phyloP scores from a whole-genome alignment of 1,284 basidiomycete genomes.

The Cryptococcus sp. region DNA sequence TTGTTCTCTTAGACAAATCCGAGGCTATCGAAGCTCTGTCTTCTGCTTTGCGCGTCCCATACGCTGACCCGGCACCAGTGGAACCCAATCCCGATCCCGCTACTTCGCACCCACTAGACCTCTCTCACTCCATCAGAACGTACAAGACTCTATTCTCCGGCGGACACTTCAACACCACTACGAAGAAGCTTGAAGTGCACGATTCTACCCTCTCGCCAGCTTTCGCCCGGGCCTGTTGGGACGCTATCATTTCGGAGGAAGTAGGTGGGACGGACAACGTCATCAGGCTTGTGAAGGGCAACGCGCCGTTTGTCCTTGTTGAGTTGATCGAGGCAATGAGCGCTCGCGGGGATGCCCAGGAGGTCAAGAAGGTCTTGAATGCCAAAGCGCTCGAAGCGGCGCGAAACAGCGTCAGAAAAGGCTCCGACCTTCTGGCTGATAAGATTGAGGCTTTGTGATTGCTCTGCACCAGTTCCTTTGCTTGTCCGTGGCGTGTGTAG shows the following conservation, averaged over 20 bases:
- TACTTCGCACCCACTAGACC: conserved; percentile 68
- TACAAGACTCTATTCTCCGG: conserved; percentile 86
- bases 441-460: conserved; percentile 39
- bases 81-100: conserved; percentile 30
- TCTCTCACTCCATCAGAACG: conserved; percentile 73
- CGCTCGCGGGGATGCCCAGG: conserved; percentile 54
- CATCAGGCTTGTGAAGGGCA: conserved; percentile 63
- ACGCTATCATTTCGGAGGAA: conserved; percentile 55
- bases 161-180: conserved; percentile 74
- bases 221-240: conserved; percentile 64
- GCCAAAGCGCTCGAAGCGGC: conserved; percentile 50
- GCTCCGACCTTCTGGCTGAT: conserved; percentile 45
- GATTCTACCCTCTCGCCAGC: conserved; percentile 61
- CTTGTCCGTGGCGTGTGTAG: neutral
- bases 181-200: conserved; percentile 59
- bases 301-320: conserved; percentile 75
- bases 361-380: conserved; percentile 63
- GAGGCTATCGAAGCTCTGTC: conserved; percentile 64
- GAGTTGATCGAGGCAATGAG: conserved; percentile 70
- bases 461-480: neutral
- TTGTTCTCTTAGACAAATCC: conserved; percentile 63
- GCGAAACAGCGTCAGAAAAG: conserved; percentile 46
- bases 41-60: conserved; percentile 59
- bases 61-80: conserved; percentile 55
- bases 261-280: conserved; percentile 50